Conservation (phyloP, 2,329 filamentous ascomycete species). For the Aspergillus fumigatiaffinis region DNA sequence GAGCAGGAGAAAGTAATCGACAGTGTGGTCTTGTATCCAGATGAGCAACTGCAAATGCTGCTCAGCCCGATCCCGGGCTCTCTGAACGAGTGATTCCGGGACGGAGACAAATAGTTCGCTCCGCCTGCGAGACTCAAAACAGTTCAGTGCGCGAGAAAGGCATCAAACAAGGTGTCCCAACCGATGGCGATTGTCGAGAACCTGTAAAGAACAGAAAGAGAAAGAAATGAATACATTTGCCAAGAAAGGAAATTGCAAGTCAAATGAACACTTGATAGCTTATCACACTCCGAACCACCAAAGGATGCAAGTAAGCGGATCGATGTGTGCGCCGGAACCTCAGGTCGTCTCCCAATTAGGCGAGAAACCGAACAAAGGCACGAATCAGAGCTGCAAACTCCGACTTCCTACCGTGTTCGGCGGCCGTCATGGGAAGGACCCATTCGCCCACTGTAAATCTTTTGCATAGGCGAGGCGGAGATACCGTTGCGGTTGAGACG, state of each 20-base stretch:
- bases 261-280: neutral
- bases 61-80: neutral
- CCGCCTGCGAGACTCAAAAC: neutral
- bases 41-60: neutral
- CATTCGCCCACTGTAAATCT: slow-evolving; percentile 25
- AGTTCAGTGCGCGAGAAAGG: neutral
- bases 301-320: neutral
- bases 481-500: slow-evolving; percentile 35
- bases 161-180: neutral
- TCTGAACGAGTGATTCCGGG: neutral
- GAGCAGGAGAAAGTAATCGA: neutral
- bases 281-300: neutral
- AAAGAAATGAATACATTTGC: neutral
- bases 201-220: neutral
- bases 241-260: neutral
- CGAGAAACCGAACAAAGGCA: neutral
- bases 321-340: neutral
- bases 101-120: neutral
- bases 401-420: slow-evolving; percentile 17
- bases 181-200: neutral
- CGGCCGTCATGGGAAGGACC: slow-evolving; percentile 25
- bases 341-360: neutral
- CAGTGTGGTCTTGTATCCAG: neutral
- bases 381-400: neutral
- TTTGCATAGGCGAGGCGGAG: slow-evolving; percentile 17